phyloP scores from a whole-genome alignment of 1,284 basidiomycete genomes.

The Heimioporus punctisporus region DNA sequence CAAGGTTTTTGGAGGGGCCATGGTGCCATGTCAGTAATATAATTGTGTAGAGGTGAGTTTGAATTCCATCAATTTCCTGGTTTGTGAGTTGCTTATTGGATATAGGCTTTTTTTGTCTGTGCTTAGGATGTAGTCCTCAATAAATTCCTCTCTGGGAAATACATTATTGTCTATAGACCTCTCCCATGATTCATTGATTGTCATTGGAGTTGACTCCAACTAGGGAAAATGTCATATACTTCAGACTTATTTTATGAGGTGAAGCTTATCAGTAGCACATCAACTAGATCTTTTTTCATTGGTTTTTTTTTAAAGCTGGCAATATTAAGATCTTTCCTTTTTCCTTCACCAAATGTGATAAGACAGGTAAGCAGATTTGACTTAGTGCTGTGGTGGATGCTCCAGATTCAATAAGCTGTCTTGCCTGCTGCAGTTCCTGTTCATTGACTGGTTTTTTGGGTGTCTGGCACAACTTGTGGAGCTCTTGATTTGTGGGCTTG shows the following conservation, averaged over 20 bases:
- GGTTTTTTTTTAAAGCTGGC: too few species aligned
- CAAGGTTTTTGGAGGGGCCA: background rate
- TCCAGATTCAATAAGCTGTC: background rate
- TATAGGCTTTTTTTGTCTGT: background rate
- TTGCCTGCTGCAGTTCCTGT: background rate
- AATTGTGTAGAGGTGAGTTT: background rate
- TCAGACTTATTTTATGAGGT: too few species aligned
- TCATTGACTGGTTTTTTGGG: background rate
- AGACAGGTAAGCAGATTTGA: background rate
- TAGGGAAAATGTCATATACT: too few species aligned
- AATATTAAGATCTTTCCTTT: too few species aligned
- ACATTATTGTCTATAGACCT: background rate
- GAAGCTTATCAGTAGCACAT: too few species aligned
- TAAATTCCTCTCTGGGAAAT: background rate
- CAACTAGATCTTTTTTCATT: too few species aligned
- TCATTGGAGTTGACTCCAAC: too few species aligned
- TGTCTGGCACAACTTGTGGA: background rate
- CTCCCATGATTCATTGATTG: too few species aligned
- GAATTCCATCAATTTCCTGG: background rate
- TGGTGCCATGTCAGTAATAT: background rate
- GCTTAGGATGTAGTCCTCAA: background rate
- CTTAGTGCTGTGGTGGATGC: background rate
- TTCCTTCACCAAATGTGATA: too few species aligned
- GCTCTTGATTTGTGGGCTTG: background rate
- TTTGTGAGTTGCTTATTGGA: background rate